Percentiles rank a stretch among this genome's conserved stretches.
phyloP scores from a whole-genome alignment of 768 basidiomycete species.

The Mrakia hoshinonis region DNA sequence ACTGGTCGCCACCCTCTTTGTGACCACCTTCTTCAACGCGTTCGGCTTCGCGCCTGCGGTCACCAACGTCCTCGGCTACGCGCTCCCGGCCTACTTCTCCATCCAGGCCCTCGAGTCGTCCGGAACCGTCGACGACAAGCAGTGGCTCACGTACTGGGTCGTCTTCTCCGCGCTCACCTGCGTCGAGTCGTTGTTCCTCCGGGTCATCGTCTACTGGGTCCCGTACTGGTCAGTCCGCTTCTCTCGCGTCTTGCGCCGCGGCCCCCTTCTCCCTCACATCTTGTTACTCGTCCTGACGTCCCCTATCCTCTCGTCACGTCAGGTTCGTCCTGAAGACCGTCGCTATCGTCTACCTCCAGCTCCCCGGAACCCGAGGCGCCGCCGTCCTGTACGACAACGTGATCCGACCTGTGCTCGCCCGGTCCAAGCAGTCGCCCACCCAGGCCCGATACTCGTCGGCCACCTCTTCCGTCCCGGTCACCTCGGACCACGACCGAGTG shows the following conservation, averaged over 20 bases:
- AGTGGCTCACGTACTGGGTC: conserved; percentile 45
- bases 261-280: background rate
- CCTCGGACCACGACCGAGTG: background rate
- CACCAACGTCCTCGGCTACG: conserved; percentile 64
- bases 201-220: conserved; percentile 52
- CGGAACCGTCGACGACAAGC: conserved; percentile 45
- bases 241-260: background rate
- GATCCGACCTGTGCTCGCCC: conserved; percentile 63
- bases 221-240: background rate
- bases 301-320: no score
- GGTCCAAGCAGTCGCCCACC: background rate
- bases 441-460: background rate
- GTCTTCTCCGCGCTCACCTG: conserved; percentile 10
- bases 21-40: conserved; percentile 43
- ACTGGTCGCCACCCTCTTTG: conserved; percentile 48
- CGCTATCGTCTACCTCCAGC: conserved; percentile 78
- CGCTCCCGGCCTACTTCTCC: conserved; percentile 86
- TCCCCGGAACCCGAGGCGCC: conserved; percentile 56
- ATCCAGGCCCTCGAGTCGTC: conserved; percentile 87
- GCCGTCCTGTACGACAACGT: conserved; percentile 66
- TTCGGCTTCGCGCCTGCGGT: conserved; percentile 76
- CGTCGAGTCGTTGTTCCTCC: conserved; percentile 48
- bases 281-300: background rate
- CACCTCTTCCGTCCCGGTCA: background rate
- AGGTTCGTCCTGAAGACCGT: conserved; percentile 75